Percentiles rank a stretch among this genome's conserved stretches.
Evolutionary conservation across 2,329 filamentous ascomycete species (phyloP).

Genomic region (Penicillium sp.): DNA sequence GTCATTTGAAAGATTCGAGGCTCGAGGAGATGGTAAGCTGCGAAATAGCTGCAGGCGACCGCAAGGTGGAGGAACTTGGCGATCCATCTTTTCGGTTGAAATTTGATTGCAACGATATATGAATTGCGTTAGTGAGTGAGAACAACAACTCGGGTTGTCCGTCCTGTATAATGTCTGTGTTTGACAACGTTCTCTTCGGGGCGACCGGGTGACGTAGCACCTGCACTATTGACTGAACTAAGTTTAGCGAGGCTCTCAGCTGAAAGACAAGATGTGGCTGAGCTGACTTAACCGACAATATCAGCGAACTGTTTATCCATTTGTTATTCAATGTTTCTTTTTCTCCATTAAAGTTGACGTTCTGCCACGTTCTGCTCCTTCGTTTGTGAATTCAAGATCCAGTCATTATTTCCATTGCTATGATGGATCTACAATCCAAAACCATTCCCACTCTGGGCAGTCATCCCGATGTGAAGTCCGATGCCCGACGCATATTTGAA

Average conservation of each 20-base stretch:
- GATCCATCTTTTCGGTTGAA: no score
- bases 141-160: neutral
- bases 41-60: no score
- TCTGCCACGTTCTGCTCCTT: neutral
- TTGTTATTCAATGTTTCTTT: neutral
- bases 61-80: no score
- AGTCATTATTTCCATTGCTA: neutral
- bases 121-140: no score
- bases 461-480: slow-evolving; percentile 4
- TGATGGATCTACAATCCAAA: neutral
- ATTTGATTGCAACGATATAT: no score
- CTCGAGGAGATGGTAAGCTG: no score
- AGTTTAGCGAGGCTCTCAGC: neutral
- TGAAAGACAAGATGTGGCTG: neutral
- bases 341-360: neutral
- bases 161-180: no score
- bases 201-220: neutral
- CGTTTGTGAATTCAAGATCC: neutral
- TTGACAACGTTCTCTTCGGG: no score
- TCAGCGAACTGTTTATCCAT: neutral
- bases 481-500: slow-evolving; percentile 8
- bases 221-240: neutral
- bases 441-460: slow-evolving; percentile 16
- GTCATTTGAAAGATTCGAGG: no score
- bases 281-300: neutral